These are phyloP conservation scores for Aeschynomene evenia DNA, from an alignment of 306 rosid genomes.

Conservation along the genomic window DNA sequence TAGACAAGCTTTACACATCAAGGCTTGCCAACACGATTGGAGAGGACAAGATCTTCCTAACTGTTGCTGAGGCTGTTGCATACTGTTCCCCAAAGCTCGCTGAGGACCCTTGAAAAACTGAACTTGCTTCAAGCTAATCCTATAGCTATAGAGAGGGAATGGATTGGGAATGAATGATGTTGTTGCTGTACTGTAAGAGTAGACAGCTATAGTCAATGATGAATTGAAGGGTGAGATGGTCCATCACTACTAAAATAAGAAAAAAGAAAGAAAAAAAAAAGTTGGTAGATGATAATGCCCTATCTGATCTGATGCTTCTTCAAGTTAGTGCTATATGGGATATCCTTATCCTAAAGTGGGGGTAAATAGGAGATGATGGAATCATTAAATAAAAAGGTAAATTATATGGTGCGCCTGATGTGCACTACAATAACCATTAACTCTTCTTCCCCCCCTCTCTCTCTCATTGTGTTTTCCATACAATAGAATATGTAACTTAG, in stretches of 20 bases:
- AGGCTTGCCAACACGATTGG: constrained; percentile 57
- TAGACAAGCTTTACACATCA: constrained; percentile 73
- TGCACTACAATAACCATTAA: constrained; percentile 23
- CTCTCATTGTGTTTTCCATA: constrained; percentile 13
- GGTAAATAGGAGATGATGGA: background rate
- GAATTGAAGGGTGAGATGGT: constrained; percentile 5
- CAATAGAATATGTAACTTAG: constrained; percentile 8
- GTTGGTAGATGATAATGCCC: constrained; percentile 13
- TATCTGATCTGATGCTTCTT: background rate
- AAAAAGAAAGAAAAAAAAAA: background rate
- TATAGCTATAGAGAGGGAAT: background rate
- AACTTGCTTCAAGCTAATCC: no score
- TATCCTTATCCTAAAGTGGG: constrained; percentile 34
- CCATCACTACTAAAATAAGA: background rate
- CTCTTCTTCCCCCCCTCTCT: no score
- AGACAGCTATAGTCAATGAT: constrained; percentile 5
- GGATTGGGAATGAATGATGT: background rate
- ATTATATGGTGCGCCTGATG: constrained; percentile 21
- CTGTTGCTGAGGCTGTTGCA: constrained; percentile 80
- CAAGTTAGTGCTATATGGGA: constrained; percentile 14
- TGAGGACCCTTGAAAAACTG: constrained; percentile 48
- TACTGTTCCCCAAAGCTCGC: constrained; percentile 65
- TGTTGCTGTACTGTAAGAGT: background rate
- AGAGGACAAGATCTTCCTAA: constrained; percentile 72
- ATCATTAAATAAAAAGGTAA: background rate